Evolutionary conservation across 768 basidiomycete genomes (phyloP).

Genomic region (Tulasnella sp.): DNA sequence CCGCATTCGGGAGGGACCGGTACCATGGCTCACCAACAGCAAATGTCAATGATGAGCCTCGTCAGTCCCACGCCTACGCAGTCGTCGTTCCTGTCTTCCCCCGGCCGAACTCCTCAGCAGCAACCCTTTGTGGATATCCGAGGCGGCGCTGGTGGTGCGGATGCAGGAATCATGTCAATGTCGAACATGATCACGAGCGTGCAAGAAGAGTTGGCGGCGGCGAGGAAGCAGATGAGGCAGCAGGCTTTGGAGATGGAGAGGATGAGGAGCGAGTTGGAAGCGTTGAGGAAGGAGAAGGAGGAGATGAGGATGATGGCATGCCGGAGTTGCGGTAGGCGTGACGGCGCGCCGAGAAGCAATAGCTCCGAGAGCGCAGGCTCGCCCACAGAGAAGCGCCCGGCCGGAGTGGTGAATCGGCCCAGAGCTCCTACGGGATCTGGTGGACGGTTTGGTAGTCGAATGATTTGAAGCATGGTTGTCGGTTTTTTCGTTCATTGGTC

Average conservation of each 20-base stretch:
- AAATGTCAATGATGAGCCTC: slow-evolving; percentile 3
- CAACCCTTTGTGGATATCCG: background rate
- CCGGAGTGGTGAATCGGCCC: slow-evolving; percentile 3
- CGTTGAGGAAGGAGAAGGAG: background rate
- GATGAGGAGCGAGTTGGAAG: background rate
- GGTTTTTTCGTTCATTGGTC: background rate
- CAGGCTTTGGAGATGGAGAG: slow-evolving; percentile 4
- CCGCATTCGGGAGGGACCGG: background rate
- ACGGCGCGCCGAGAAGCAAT: background rate
- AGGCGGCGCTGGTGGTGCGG: background rate
- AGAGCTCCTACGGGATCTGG: slow-evolving; percentile 8
- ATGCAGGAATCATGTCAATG: background rate
- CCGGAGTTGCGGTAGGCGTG: background rate
- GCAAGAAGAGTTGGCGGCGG: background rate
- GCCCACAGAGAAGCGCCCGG: background rate
- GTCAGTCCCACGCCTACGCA: background rate
- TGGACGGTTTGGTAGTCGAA: background rate
- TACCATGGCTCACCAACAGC: slow-evolving; percentile 2
- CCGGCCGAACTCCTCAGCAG: background rate
- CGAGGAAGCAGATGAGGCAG: slow-evolving; percentile 13
- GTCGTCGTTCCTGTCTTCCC: background rate
- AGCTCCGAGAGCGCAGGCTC: background rate
- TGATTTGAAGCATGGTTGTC: background rate
- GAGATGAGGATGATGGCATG: background rate
- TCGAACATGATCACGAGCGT: background rate